Evolutionary conservation across 352 stramenopile species (phyloP).

Genomic region (Phytophthora niederhauseri): DNA sequence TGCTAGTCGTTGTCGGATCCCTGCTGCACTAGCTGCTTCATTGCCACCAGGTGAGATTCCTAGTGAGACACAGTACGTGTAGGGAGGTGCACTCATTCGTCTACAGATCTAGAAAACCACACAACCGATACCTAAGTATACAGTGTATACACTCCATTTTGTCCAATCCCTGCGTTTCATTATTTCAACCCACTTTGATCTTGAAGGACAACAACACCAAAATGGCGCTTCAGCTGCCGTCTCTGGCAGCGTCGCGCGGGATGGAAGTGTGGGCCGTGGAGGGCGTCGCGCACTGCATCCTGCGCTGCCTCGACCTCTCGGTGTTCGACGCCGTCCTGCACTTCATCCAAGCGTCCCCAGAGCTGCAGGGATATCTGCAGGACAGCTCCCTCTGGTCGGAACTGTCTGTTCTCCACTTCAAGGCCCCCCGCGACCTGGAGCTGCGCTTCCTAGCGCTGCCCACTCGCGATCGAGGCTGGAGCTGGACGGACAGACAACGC

Average conservation of each 20-base stretch:
- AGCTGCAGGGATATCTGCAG: slow-evolving; percentile 23
- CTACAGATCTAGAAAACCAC: background rate
- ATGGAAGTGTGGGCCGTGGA: slow-evolving; percentile 19
- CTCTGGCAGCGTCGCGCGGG: background rate
- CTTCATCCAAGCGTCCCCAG: slow-evolving; percentile 5
- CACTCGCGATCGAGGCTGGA: slow-evolving; percentile 26
- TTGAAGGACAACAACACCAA: background rate
- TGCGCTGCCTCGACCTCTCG: slow-evolving; percentile 21
- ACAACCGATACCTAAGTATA: background rate
- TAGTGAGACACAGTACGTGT: background rate
- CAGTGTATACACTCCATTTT: background rate
- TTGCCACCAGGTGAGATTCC: too few relatives aligned
- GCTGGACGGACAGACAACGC: slow-evolving; percentile 28
- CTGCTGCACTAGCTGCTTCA: slow-evolving; percentile 4
- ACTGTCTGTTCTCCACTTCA: slow-evolving; percentile 36
- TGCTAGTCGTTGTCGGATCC: slow-evolving; percentile 5
- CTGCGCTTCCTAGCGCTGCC: slow-evolving; percentile 32
- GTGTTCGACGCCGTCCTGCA: slow-evolving; percentile 20
- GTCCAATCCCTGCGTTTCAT: slow-evolving; percentile 1
- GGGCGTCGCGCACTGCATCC: slow-evolving; percentile 21
- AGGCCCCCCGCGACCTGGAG: slow-evolving; percentile 21
- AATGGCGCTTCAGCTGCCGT: background rate
- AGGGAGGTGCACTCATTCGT: background rate
- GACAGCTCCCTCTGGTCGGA: slow-evolving; percentile 49
- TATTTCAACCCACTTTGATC: background rate